Percentiles rank a stretch among this genome's conserved stretches.
Conservation (phyloP, 257 asterid genomes). For the Agastache rugosa region DNA sequence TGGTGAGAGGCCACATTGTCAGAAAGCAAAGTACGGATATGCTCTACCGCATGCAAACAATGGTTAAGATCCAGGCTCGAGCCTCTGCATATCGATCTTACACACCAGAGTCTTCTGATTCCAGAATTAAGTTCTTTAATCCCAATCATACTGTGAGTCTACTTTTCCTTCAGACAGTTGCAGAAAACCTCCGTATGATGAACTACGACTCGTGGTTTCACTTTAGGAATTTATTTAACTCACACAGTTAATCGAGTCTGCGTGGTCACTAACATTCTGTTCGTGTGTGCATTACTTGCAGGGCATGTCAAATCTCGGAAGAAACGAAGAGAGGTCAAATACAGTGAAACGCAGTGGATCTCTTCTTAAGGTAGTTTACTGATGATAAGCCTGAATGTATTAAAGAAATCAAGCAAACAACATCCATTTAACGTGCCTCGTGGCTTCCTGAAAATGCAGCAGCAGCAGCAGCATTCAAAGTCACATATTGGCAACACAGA, state of each 20-base stretch:
- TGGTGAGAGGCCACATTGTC: conserved; percentile 88
- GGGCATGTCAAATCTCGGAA: conserved; percentile 46
- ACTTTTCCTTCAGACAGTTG: background rate
- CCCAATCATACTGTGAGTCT: conserved; percentile 54
- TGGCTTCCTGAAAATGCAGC: conserved; percentile 53
- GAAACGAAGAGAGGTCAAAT: conserved; percentile 41
- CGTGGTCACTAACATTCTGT: background rate
- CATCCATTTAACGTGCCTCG: background rate
- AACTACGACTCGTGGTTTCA: background rate
- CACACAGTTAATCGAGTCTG: background rate
- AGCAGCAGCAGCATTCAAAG: conserved; percentile 61
- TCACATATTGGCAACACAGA: conserved; percentile 43
- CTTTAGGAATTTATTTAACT: too few species aligned
- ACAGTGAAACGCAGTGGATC: conserved; percentile 47
- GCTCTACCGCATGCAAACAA: conserved; percentile 92
- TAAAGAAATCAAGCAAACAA: background rate
- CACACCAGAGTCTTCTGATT: conserved; percentile 45
- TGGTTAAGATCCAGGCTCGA: conserved; percentile 97
- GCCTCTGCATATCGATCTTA: conserved; percentile 71
- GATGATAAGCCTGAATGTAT: background rate
- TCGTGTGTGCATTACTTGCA: conserved; percentile 40
- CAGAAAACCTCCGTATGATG: background rate
- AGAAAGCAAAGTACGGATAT: conserved; percentile 87
- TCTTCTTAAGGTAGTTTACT: conserved; percentile 49
- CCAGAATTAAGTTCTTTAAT: conserved; percentile 39